A percentile compares a stretch with the other conserved stretches of the same genome.
These are phyloP conservation scores for Serendipita sp. DNA, from an alignment of 768 basidiomycete species.

Conservation along the genomic window DNA sequence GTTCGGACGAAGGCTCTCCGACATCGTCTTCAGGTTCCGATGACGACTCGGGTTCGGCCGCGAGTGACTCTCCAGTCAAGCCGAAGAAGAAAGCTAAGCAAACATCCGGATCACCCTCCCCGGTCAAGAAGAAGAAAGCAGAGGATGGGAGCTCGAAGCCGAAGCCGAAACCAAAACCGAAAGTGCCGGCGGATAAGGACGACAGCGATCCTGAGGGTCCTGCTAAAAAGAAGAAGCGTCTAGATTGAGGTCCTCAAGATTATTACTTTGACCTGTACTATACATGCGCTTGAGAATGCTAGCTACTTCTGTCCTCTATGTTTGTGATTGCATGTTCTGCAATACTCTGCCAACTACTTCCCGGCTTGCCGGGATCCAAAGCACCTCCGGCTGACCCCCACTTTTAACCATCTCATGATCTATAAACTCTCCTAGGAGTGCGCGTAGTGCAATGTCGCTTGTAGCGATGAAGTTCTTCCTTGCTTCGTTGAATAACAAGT, in stretches of 20 bases:
- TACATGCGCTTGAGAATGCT: too few species aligned
- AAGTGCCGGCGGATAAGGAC: slow-evolving; percentile 26
- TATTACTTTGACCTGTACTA: not conserved
- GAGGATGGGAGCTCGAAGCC: not conserved
- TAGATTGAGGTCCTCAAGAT: too few species aligned
- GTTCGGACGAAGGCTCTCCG: slow-evolving; percentile 78
- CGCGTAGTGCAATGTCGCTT: slow-evolving; percentile 68
- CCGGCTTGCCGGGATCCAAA: not conserved
- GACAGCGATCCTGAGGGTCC: slow-evolving; percentile 23
- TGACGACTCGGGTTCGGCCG: slow-evolving; percentile 64
- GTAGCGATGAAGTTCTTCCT: slow-evolving; percentile 77
- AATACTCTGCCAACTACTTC: not conserved
- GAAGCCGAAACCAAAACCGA: slow-evolving; percentile 32
- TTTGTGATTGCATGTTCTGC: not conserved
- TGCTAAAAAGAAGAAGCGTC: slow-evolving; percentile 20
- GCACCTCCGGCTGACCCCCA: not conserved
- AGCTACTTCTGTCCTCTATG: not conserved
- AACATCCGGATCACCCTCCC: slow-evolving; percentile 6
- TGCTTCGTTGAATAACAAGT: slow-evolving; percentile 56
- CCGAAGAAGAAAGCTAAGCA: slow-evolving; percentile 35
- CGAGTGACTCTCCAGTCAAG: slow-evolving; percentile 39
- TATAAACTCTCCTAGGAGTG: slow-evolving; percentile 75
- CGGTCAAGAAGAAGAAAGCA: slow-evolving; percentile 20
- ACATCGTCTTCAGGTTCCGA: slow-evolving; percentile 47
- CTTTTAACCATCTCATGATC: slow-evolving; percentile 70